A percentile compares a stretch with the other conserved stretches of the same genome.
phyloP scores from a whole-genome alignment of 331 rosid species.

The Rosa hybrid region DNA sequence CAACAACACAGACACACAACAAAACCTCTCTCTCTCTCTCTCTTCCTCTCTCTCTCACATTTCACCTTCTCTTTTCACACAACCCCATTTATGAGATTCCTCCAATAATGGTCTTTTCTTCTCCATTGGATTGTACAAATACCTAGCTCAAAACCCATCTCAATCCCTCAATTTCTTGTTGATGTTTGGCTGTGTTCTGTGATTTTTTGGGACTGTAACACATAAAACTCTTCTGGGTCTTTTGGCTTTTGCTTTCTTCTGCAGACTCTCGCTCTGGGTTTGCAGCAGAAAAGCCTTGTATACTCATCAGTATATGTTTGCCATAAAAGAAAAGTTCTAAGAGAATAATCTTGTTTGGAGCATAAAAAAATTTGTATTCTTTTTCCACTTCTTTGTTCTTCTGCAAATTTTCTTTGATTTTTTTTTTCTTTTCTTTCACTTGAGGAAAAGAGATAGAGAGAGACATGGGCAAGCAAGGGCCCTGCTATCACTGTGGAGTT shows the following conservation, averaged over 20 bases:
- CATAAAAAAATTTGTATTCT: constrained; percentile 3
- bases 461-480: constrained; percentile 98
- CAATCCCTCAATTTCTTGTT: constrained; percentile 54
- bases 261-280: constrained; percentile 60
- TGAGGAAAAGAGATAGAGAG: constrained; percentile 46
- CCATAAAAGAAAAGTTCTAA: constrained; percentile 33
- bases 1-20: constrained; percentile 57
- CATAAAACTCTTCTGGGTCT: constrained; percentile 69
- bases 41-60: constrained; percentile 31
- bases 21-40: constrained; percentile 37
- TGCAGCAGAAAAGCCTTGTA: constrained; percentile 45
- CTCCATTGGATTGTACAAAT: constrained; percentile 73
- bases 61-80: constrained; percentile 74
- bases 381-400: constrained; percentile 25
- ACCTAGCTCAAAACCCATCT: constrained; percentile 49
- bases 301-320: constrained; percentile 40
- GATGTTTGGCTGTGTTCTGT: constrained; percentile 43
- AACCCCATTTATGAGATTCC: constrained; percentile 80
- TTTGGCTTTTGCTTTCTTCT: constrained; percentile 56
- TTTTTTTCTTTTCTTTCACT: constrained; percentile 37
- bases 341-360: constrained; percentile 36
- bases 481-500: constrained; percentile 99
- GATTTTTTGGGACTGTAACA: constrained; percentile 47
- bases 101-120: constrained; percentile 63
- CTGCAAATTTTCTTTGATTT: constrained; percentile 40